A percentile compares a stretch with the other conserved stretches of the same genome.
Evolutionary conservation across 345 rosid species (phyloP).

Genomic region (Camelina hispida): DNA sequence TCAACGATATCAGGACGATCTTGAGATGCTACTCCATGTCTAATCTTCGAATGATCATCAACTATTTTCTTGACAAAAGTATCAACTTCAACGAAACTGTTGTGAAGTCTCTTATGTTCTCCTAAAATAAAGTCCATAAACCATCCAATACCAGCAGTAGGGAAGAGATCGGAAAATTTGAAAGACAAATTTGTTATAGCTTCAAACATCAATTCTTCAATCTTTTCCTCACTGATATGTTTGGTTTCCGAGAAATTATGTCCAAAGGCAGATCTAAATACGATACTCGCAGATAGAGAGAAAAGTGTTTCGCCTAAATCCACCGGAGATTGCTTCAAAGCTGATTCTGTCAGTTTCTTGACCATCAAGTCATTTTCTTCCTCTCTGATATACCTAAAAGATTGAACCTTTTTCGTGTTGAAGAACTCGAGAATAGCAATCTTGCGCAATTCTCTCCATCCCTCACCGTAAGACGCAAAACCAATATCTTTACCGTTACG

Average conservation of each 20-base stretch:
- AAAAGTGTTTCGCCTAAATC: conserved; percentile 20
- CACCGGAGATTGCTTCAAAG: conserved; percentile 35
- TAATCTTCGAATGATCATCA: conserved; percentile 32
- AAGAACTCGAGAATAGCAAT: conserved; percentile 29
- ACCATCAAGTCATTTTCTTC: conserved; percentile 38
- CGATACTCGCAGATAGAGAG: background rate
- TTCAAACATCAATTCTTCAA: conserved; percentile 31
- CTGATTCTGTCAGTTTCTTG: conserved; percentile 26
- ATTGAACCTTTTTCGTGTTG: conserved; percentile 16
- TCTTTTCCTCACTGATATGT: conserved; percentile 9
- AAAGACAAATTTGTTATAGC: conserved; percentile 11
- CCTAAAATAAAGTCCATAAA: conserved; percentile 33
- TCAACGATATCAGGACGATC: conserved; percentile 35
- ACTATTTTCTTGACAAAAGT: conserved; percentile 16
- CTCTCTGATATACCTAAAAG: conserved; percentile 40
- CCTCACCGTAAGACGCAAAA: conserved; percentile 40
- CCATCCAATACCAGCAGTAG: conserved; percentile 30
- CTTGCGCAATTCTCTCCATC: conserved; percentile 44
- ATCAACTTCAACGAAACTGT: conserved; percentile 7
- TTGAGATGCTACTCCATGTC: conserved; percentile 3
- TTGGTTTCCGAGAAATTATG: conserved; percentile 3
- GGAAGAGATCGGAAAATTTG: conserved; percentile 28
- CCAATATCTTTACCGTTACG: conserved; percentile 24
- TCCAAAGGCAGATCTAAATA: conserved; percentile 36
- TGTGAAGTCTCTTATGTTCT: conserved; percentile 24